These are phyloP conservation scores for Malus fusca DNA, from an alignment of 306 rosid genomes.

Conservation along the genomic window DNA sequence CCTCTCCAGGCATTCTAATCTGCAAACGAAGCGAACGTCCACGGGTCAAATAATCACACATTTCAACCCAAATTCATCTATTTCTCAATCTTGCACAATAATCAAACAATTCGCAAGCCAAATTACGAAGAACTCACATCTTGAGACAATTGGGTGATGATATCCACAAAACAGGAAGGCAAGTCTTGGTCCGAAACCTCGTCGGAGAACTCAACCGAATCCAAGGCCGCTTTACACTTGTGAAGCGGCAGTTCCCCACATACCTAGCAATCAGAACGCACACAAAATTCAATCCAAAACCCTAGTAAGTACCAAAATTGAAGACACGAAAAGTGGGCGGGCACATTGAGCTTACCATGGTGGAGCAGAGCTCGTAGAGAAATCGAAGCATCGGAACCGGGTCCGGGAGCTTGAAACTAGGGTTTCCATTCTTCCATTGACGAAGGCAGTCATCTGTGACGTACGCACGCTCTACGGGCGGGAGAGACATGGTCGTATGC, in stretches of 20 bases:
- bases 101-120: background rate
- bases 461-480: constrained; percentile 51
- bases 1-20: constrained; percentile 85
- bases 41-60: background rate
- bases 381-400: constrained; percentile 80
- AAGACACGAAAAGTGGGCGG: background rate
- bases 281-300: constrained; percentile 6
- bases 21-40: constrained; percentile 31
- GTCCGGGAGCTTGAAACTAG: constrained; percentile 45
- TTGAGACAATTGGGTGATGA: constrained; percentile 91
- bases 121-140: constrained; percentile 55
- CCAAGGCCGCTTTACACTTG: constrained; percentile 81
- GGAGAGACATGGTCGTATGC: constrained; percentile 58
- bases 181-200: constrained; percentile 45
- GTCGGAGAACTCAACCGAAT: constrained; percentile 59
- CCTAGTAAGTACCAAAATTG: background rate
- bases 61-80: background rate
- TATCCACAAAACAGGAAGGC: constrained; percentile 80
- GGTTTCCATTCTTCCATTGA: constrained; percentile 78
- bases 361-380: constrained; percentile 89
- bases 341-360: constrained; percentile 47
- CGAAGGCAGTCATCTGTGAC: constrained; percentile 66
- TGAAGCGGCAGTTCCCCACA: constrained; percentile 86
- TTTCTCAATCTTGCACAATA: background rate
- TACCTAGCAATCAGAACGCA: constrained; percentile 43